Percentiles rank a stretch among this genome's conserved stretches.
phyloP scores from a whole-genome alignment of 495 filamentous ascomycete species.

The Aspergillus campestris region DNA sequence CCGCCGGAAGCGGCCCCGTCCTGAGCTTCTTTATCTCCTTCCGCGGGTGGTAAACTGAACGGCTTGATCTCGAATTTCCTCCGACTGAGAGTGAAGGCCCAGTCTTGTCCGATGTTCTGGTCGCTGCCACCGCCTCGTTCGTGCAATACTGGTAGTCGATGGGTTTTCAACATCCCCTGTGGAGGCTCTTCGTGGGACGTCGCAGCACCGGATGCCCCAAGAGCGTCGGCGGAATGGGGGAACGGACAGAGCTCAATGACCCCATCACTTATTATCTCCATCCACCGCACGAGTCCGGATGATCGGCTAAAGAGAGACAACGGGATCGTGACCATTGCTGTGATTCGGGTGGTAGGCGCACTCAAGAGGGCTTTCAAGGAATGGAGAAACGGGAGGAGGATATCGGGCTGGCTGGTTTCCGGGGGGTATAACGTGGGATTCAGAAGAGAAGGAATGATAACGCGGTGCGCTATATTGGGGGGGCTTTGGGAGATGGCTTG shows the following conservation, averaged over 20 bases:
- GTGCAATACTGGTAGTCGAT: conserved; percentile 73
- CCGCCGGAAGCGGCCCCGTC: conserved; percentile 37
- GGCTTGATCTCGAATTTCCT: conserved; percentile 79
- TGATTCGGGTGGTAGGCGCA: conserved; percentile 54
- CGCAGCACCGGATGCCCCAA: conserved; percentile 43
- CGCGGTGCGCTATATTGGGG: conserved; percentile 60
- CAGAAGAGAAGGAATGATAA: conserved; percentile 75
- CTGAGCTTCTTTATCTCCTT: conserved; percentile 65
- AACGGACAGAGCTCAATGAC: conserved; percentile 86
- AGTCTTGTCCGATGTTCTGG: conserved; percentile 63
- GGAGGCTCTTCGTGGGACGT: conserved; percentile 60
- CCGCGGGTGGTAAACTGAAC: conserved; percentile 84
- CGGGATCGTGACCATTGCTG: conserved; percentile 69
- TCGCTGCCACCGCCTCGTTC: conserved; percentile 79
- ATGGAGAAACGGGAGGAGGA: conserved; percentile 79
- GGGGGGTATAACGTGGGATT: conserved; percentile 75
- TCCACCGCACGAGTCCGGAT: conserved; percentile 76
- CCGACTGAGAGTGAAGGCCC: conserved; percentile 82
- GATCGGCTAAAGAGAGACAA: conserved; percentile 72
- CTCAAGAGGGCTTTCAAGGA: conserved; percentile 66
- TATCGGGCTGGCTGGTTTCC: conserved; percentile 53
- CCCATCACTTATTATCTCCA: conserved; percentile 76
- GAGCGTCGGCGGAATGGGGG: conserved; percentile 54
- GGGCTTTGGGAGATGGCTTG: conserved; percentile 48
- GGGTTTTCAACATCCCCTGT: conserved; percentile 77